These are phyloP conservation scores for Gossypium mustelinum DNA, from an alignment of 345 rosid genomes.

Conservation along the genomic window DNA sequence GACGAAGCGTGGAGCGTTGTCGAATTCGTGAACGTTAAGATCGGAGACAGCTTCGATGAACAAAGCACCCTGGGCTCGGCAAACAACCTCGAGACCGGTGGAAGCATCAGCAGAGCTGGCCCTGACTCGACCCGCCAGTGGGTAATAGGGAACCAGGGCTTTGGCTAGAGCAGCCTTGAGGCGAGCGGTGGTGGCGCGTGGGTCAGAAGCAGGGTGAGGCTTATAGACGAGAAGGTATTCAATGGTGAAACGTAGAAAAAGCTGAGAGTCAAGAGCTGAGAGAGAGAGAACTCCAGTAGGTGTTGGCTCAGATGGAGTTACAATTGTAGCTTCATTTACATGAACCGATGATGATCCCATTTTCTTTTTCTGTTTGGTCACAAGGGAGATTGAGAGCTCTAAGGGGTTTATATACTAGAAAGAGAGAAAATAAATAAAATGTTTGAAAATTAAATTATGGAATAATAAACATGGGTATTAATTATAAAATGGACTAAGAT, in stretches of 20 bases:
- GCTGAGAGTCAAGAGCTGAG: conserved; percentile 86
- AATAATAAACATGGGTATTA: neutral
- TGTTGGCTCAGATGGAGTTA: conserved; percentile 61
- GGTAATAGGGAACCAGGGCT: conserved; percentile 66
- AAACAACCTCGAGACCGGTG: conserved; percentile 51
- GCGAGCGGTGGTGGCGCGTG: conserved; percentile 23
- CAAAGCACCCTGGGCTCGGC: conserved; percentile 63
- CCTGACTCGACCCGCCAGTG: conserved; percentile 74
- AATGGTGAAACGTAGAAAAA: conserved; percentile 76
- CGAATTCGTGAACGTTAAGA: conserved; percentile 38
- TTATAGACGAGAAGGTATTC: conserved; percentile 68
- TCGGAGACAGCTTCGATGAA: conserved; percentile 59
- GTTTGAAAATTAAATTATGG: no score
- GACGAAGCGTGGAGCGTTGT: conserved; percentile 52
- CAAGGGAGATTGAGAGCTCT: conserved; percentile 16
- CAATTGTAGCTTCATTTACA: conserved; percentile 47
- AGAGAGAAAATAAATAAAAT: neutral
- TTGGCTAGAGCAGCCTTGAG: conserved; percentile 57
- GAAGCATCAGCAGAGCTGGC: conserved; percentile 34
- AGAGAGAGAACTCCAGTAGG: conserved; percentile 56
- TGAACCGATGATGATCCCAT: conserved; percentile 43
- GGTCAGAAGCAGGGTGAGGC: conserved; percentile 36
- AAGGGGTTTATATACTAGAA: conserved; percentile 10
- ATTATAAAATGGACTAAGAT: neutral
- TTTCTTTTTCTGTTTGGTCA: conserved; percentile 1